Evolutionary conservation across 805 yeast genomes (phyloP).

Genomic region (Candida takata): DNA sequence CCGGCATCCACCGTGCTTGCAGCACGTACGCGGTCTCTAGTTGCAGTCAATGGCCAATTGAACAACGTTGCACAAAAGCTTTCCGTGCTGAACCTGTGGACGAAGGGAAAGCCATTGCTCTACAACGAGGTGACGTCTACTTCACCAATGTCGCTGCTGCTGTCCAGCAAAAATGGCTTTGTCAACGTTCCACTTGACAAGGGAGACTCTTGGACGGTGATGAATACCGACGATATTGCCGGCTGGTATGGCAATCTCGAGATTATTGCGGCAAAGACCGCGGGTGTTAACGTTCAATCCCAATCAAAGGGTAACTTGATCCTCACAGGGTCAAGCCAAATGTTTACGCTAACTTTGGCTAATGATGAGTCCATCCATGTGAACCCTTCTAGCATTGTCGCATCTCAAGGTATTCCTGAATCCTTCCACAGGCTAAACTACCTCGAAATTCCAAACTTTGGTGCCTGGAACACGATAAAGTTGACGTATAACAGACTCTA

Average conservation of each 20-base stretch:
- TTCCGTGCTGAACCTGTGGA: conserved; percentile 7
- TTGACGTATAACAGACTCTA: conserved; percentile 2
- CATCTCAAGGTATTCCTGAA: conserved; percentile 8
- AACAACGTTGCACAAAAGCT: conserved; percentile 3
- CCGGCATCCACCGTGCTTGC: conserved; percentile 20
- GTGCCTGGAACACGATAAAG: conserved; percentile 9
- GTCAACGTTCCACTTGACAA: conserved; percentile 10
- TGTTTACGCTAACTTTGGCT: conserved; percentile 21
- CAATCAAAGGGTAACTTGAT: conserved; percentile 24
- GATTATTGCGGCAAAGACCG: neutral
- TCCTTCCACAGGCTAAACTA: conserved; percentile 7
- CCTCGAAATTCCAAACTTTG: conserved; percentile 9
- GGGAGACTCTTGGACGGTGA: conserved; percentile 12
- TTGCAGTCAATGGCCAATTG: conserved; percentile 18
- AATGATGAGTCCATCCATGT: conserved; percentile 19
- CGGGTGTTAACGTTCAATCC: conserved; percentile 5
- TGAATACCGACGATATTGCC: conserved; percentile 9
- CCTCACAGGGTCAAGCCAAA: conserved; percentile 25
- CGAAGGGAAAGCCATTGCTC: conserved; percentile 8
- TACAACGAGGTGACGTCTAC: conserved; percentile 15
- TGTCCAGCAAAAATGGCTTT: conserved; percentile 9
- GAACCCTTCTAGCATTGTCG: conserved; percentile 13
- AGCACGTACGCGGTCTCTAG: conserved; percentile 15
- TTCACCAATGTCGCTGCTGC: conserved; percentile 12
- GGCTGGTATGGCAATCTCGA: conserved; percentile 19